A percentile compares a stretch with the other conserved stretches of the same genome.
These are phyloP conservation scores for Penicillium vulpinum DNA, from an alignment of 2,329 filamentous ascomycete species.

Conservation along the genomic window DNA sequence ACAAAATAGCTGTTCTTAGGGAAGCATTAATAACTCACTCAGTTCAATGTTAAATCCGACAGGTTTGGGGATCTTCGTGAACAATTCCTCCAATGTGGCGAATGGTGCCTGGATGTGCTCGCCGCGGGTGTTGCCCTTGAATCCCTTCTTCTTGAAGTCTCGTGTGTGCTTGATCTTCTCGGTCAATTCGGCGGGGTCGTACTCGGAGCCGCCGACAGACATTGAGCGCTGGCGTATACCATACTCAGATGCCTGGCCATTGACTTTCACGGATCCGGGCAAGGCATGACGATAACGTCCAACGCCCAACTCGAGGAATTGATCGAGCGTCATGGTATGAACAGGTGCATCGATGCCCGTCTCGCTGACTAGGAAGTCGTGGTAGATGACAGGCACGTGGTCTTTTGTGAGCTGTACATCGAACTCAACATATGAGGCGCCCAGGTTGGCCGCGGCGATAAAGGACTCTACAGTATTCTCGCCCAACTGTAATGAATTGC, in stretches of 20 bases:
- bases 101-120: constrained; percentile 96
- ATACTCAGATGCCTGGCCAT: constrained; percentile 16
- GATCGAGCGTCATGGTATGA: constrained; percentile 89
- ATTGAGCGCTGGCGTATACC: constrained; percentile 53
- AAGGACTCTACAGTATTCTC: constrained; percentile 97
- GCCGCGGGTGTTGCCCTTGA: constrained; percentile 91
- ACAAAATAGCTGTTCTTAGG: constrained; percentile 27
- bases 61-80: constrained; percentile 74
- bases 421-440: constrained; percentile 70
- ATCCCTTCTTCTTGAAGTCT: constrained; percentile 91
- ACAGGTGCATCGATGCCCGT: constrained; percentile 96
- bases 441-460: constrained; percentile 91
- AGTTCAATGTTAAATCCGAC: constrained; percentile 99
- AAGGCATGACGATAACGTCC: constrained; percentile 48
- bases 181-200: constrained; percentile 46
- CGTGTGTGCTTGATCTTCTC: constrained; percentile 97
- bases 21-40: constrained; percentile 51
- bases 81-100: constrained; percentile 90
- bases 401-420: constrained; percentile 99
- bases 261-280: constrained; percentile 31
- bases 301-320: constrained; percentile 78
- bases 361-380: constrained; percentile 96
- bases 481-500: constrained; percentile 86
- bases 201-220: constrained; percentile 58
- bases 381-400: constrained; percentile 96